These are phyloP conservation scores for Drechslerella dactyloides DNA, from an alignment of 2,329 filamentous ascomycete genomes.

Conservation along the genomic window DNA sequence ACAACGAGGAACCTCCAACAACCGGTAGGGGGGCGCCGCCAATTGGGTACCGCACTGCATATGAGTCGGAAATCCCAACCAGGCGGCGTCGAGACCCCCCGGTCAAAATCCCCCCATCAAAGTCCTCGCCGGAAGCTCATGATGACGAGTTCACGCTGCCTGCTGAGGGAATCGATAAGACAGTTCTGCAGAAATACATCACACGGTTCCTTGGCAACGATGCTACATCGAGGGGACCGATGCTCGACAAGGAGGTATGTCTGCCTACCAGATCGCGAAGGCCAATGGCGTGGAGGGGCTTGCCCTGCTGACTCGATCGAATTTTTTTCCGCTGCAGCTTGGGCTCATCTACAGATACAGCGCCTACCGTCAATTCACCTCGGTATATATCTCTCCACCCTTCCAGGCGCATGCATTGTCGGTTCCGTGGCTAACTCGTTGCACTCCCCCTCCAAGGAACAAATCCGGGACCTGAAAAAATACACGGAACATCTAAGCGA, in stretches of 20 bases:
- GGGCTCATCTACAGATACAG: slow-evolving; percentile 32
- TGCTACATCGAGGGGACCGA: slow-evolving; percentile 30
- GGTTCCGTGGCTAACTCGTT: slow-evolving; percentile 10
- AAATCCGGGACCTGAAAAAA: slow-evolving; percentile 41
- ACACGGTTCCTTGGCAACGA: slow-evolving; percentile 41
- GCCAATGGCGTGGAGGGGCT: background rate
- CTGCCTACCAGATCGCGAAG: background rate
- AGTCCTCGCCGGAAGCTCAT: slow-evolving; percentile 18
- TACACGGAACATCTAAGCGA: slow-evolving; percentile 6
- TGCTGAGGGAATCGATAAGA: slow-evolving; percentile 35
- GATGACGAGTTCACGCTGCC: slow-evolving; percentile 32
- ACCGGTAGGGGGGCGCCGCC: slow-evolving; percentile 20
- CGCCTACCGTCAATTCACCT: slow-evolving; percentile 45
- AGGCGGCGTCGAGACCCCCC: slow-evolving; percentile 24
- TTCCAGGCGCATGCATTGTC: background rate
- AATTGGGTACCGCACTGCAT: slow-evolving; percentile 20
- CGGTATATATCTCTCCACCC: slow-evolving; percentile 17
- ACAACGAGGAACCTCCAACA: slow-evolving; percentile 25
- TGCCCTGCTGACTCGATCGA: slow-evolving; percentile 3
- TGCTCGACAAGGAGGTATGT: slow-evolving; percentile 32
- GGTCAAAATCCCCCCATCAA: slow-evolving; percentile 16
- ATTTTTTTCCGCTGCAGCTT: background rate
- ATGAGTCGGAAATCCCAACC: background rate
- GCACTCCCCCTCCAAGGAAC: slow-evolving; percentile 18
- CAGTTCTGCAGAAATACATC: slow-evolving; percentile 35